A percentile compares a stretch with the other conserved stretches of the same genome.
Evolutionary conservation across 1,284 basidiomycete genomes (phyloP).

Genomic region (Ceratobasidium sp.): DNA sequence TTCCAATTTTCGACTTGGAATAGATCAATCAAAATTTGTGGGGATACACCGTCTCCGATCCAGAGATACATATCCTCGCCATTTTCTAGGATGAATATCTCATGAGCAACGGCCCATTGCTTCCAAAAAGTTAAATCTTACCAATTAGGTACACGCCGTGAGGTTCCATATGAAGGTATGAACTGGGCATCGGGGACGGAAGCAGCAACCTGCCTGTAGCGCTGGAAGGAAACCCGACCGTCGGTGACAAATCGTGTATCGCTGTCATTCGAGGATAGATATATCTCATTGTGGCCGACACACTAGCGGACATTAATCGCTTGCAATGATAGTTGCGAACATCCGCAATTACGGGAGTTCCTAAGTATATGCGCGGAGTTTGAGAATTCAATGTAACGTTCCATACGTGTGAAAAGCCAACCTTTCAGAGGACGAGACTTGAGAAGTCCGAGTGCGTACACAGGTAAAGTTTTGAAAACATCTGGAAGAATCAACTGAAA

Average conservation of each 20-base stretch:
- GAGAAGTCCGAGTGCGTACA: slow-evolving; percentile 84
- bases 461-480: slow-evolving; percentile 88
- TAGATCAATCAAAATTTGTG: slow-evolving; percentile 84
- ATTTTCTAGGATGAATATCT: slow-evolving; percentile 72
- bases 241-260: slow-evolving; percentile 83
- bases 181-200: slow-evolving; percentile 85
- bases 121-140: slow-evolving; percentile 51
- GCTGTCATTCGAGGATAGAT: slow-evolving; percentile 93
- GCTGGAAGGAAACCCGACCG: slow-evolving; percentile 74
- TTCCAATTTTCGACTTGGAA: slow-evolving; percentile 86
- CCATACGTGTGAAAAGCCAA: slow-evolving; percentile 49
- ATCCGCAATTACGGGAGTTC: slow-evolving; percentile 89
- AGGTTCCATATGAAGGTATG: slow-evolving; percentile 88
- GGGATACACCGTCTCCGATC: slow-evolving; percentile 86
- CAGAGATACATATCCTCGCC: slow-evolving; percentile 92
- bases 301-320: slow-evolving; percentile 74
- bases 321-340: slow-evolving; percentile 90
- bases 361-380: slow-evolving; percentile 55
- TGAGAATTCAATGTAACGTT: not conserved
- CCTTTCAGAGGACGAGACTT: slow-evolving; percentile 96
- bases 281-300: slow-evolving; percentile 77
- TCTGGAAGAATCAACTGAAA: slow-evolving; percentile 91
- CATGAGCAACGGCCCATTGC: slow-evolving; percentile 46
- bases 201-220: slow-evolving; percentile 69
- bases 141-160: slow-evolving; percentile 93